Percentiles rank a stretch among this genome's conserved stretches.
phyloP scores from a whole-genome alignment of 129 eudicot genomes.

The Erigeron canadensis region DNA sequence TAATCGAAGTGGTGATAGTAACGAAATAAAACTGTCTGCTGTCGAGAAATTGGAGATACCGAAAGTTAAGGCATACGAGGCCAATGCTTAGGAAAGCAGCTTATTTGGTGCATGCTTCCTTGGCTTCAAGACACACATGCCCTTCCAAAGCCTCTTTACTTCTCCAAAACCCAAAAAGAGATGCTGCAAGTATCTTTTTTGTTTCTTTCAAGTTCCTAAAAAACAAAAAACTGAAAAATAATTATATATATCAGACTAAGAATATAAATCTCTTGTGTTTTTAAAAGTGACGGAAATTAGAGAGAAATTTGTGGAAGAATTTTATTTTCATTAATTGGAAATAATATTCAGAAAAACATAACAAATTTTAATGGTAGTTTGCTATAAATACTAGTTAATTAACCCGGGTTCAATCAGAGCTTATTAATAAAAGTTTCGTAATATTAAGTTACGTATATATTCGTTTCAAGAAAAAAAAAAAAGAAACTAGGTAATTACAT shows the following conservation, averaged over 20 bases:
- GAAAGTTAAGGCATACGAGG: conserved; percentile 34
- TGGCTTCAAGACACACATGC: conserved; percentile 37
- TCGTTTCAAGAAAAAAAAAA: no score
- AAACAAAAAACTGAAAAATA: background rate
- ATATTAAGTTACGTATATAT: no score
- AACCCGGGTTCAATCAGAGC: no score
- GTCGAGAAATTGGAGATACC: conserved; percentile 32
- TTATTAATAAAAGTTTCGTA: no score
- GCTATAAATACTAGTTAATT: no score
- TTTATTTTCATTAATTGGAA: background rate
- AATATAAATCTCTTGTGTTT: no score
- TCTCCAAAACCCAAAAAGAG: background rate
- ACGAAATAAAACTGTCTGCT: conserved; percentile 16
- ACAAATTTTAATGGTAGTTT: no score
- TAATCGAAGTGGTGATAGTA: conserved; percentile 20
- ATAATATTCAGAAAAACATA: no score
- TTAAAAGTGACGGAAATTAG: no score
- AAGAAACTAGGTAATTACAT: no score
- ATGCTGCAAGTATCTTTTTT: background rate
- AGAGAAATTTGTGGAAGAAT: background rate
- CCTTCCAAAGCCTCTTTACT: conserved; percentile 31
- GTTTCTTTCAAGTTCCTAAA: background rate
- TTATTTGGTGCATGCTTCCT: conserved; percentile 34
- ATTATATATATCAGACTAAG: background rate
- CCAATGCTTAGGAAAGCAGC: conserved; percentile 32